Evolutionary conservation across 106 monocot species (phyloP), one percentile per base, ranked within the genome.

Genomic region (Dendrobium nobile): DNA sequence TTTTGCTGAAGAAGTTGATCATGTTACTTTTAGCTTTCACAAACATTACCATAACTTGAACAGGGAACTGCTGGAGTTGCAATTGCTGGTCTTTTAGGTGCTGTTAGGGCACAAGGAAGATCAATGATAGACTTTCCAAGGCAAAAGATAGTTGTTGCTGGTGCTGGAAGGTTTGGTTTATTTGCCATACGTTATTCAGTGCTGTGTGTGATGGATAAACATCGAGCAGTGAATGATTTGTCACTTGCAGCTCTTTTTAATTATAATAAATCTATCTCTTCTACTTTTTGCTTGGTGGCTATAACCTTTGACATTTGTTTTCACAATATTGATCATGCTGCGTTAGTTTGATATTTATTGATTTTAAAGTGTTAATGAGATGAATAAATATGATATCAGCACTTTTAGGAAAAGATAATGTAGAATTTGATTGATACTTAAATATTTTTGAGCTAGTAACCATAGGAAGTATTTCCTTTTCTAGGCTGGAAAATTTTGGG

Each of bases 11-110:
- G 22, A 22, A n/a, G 22, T 19, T n/a, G 22, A 70, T 70, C 28
- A 9, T 70, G 13, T 70, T 33, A 70, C 37, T 70, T 28, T 11
- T 33, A 70, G 15, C 33, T 70, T 70, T 65, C 24, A 70, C 37
- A 70, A 22, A 1, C 37, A 13, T 70, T 70, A 70, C 70, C 15
- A 54, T 77, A 54, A 77, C 1, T 9, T 77, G 28, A 9, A 22
- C 79, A 99, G 98, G 98, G 98, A 82, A 99, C 98, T 84, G 98
- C 98, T 85, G 98, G 98, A 7, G 95, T 99, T 79, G 98, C 98
- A 83, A 95, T 95, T 77, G 98, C 98, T 87, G 98, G 98, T 67
- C 91, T 99, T 79, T 78, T 99, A 77, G 95, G 98, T 73, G 98
- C 98, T 77, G 95, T 99, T 79, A 86, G 98, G 79, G 98, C 98